Evolutionary conservation across 257 asterid species (phyloP), one percentile per base, ranked within the genome.

Genomic region (Lithospermum erythrorhizon): DNA sequence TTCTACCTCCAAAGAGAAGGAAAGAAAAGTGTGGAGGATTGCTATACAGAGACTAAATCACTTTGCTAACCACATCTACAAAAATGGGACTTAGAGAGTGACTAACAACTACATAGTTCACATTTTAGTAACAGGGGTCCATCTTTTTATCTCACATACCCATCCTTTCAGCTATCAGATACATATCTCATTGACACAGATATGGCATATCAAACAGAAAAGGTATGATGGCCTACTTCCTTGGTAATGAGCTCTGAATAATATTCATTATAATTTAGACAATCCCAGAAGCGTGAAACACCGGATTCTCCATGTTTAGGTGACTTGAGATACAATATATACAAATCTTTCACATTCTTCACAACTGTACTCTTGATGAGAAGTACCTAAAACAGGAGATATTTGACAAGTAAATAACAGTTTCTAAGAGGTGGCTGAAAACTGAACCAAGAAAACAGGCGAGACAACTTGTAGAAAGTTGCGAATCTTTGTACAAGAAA

Each of bases 201-300:
- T 56, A 53, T 22, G 62, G 7, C 48, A 54, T 66, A 56, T 78
- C 61, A 79, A 53, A 76, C 56, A 23, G 63, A 72, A 65, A 82
- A 70, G 65, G 76, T 57, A 21, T 53, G 25, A 59, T 73, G 74
- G 55, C 79, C 83, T 58, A 72, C 65, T 66, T 70, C 77, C 63
- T 73, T 68, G 59, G 63, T 75, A 75, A 78, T 63, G 63, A 73
- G 68, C 57, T 85, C 83, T 29, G 81, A 71, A 59, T 91, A 84
- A 66, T 82, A 81, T 58, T 81, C 90, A 6, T 89, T 91, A 62
- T 72, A 81, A 52, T 88, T 80, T 58, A 91, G 93, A 74, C 58
- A 74, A 66, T 84, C 95, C 98, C 98, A 91, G 74, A 91, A 84
- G 77, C 79, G 78, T 54, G 86, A 69, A 53, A 86, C 63, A 30